Conservation (phyloP, 2,329 filamentous ascomycete genomes). For the Penicillium digitatum region DNA sequence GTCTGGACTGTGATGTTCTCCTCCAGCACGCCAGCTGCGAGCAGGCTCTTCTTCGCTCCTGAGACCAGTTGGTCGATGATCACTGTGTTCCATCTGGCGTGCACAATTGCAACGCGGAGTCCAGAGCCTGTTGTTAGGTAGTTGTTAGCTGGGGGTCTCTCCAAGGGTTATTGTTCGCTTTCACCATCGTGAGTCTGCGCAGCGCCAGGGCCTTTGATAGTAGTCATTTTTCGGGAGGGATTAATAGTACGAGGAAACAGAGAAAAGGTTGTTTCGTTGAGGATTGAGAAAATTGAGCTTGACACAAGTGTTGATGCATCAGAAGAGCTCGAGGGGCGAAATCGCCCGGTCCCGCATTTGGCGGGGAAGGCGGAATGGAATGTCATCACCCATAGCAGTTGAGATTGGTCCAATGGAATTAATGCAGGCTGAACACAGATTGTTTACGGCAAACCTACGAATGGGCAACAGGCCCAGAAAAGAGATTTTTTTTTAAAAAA, state of each 20-base stretch:
- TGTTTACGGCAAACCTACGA: background rate
- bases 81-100: constrained; percentile 88
- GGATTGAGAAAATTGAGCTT: constrained; percentile 1
- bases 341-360: constrained; percentile 19
- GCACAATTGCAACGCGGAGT: constrained; percentile 89
- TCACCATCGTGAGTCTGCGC: constrained; percentile 56
- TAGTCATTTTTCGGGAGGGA: constrained; percentile 40
- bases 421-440: background rate
- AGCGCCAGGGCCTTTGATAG: constrained; percentile 61
- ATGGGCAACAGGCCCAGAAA: background rate
- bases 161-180: constrained; percentile 14
- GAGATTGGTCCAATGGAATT: background rate
- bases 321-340: constrained; percentile 4
- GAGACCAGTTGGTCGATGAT: constrained; percentile 83
- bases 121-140: constrained; percentile 51
- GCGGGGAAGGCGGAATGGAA: constrained; percentile 18
- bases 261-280: background rate
- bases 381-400: constrained; percentile 14
- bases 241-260: background rate
- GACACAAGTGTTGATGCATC: constrained; percentile 1
- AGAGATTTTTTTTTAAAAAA: background rate
- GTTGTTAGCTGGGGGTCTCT: constrained; percentile 7
- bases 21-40: constrained; percentile 74
- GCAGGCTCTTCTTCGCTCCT: constrained; percentile 74
- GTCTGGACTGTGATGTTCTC: constrained; percentile 85